Evolutionary conservation across 768 basidiomycete species (phyloP), one percentile per base, ranked within the genome.

Genomic region (Tricholoma flavovirens): DNA sequence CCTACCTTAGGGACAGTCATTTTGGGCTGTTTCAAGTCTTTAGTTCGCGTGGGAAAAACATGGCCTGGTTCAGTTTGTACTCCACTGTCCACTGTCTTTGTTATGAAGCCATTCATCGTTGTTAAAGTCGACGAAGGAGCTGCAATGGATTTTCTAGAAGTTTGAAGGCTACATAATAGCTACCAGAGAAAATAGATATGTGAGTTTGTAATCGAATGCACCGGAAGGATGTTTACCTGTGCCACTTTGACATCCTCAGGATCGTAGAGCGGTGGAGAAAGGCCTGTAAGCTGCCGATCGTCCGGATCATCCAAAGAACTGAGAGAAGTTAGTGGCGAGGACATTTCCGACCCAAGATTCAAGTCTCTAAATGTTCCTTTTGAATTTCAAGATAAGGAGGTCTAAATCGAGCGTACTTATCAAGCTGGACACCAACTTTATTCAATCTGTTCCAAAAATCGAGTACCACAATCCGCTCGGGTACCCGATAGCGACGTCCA

Each of bases 381-480:
- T 24, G 53, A 36, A 49, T 30, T 40, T 56, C 43, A 24, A 35
- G 29, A 54, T 33, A 21, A 29, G 5, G 22, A 56, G 42, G 33
- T 21, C 36, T 15, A 55, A 19, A 38, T 46, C 32, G n/a, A 53
- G 72, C 75, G 62, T 60, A 83, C 84, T 69, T 74, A 24, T 68
- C 73, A 46, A 71, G 60, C 54, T 71, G 71, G 33, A 67, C 70
- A 58, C 71, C 71, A 29, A 65, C 70, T 56, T 77, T 78, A 54
- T 73, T 80, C 56, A 90, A 76, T 69, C 89, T 94, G 55, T 83
- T 86, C 95, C 96, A 98, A 66, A 99, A 99, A 69, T 99, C 96
- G 49, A 99, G 80, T 46, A 90, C 80, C 61, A 99, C 89, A 49
- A 94, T 80, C 56, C 85, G 82, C 68, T 98, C 97, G 3, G 97